phyloP scores from a whole-genome alignment of 2,329 filamentous ascomycete genomes.

The Trichoderma brevicompactum region DNA sequence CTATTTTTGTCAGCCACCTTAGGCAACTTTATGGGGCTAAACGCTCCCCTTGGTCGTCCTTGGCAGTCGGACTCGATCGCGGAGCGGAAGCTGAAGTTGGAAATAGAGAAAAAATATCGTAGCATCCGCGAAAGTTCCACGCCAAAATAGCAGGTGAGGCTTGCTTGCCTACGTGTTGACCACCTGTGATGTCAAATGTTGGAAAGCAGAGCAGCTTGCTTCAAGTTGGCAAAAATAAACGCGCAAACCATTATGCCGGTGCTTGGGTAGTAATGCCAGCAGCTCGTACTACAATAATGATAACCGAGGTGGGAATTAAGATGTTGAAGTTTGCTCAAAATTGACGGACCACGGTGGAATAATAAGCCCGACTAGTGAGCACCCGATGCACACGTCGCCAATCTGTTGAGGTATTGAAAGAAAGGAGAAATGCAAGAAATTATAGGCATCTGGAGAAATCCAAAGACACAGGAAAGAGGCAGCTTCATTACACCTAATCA shows the following conservation, averaged over 20 bases:
- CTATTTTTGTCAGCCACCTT: background rate
- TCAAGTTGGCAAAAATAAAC: background rate
- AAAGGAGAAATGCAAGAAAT: background rate
- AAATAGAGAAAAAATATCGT: background rate
- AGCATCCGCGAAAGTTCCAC: conserved; percentile 18
- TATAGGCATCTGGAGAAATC: no score
- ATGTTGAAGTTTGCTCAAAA: background rate
- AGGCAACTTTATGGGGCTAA: background rate
- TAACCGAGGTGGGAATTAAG: background rate
- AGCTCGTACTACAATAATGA: background rate
- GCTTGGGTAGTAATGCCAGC: background rate
- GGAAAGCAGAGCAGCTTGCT: background rate
- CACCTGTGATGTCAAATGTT: background rate
- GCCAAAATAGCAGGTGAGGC: conserved; percentile 15
- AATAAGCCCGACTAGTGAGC: background rate
- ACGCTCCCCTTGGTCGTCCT: background rate
- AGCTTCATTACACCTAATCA: no score
- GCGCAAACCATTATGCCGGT: background rate
- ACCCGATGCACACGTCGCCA: background rate
- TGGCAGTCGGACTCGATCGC: background rate
- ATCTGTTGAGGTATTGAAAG: no score
- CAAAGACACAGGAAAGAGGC: no score
- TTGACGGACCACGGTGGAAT: background rate
- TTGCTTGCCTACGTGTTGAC: background rate
- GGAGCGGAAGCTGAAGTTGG: background rate